A percentile compares a stretch with the other conserved stretches of the same genome.
phyloP scores from a whole-genome alignment of 805 yeast genomes.

The Schizosaccharomyces pombe region ASM294v3 CU329670.1:3373501-3374000 shows the following conservation, averaged over 20 bases:
- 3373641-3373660: slow-evolving; percentile 38
- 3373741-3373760: slow-evolving; percentile 12
- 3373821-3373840: slow-evolving; percentile 32
- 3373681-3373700: slow-evolving; percentile 19
- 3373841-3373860: slow-evolving; percentile 22
- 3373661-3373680: background rate
- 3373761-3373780: slow-evolving; percentile 13
- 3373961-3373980: slow-evolving; percentile 9
- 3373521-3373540: slow-evolving; percentile 51
- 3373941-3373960: slow-evolving; percentile 24
- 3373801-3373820: slow-evolving; percentile 30
- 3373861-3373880: slow-evolving; percentile 14
- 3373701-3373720: slow-evolving; percentile 23
- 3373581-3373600: slow-evolving; percentile 52
- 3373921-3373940: slow-evolving; percentile 33
- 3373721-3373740: slow-evolving; percentile 18
- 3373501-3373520: slow-evolving; percentile 49
- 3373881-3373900: slow-evolving; percentile 26
- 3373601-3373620: slow-evolving; percentile 58
- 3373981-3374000: background rate
- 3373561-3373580: slow-evolving; percentile 24
- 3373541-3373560: slow-evolving; percentile 41
- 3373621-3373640: slow-evolving; percentile 50
- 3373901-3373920: slow-evolving; percentile 25
- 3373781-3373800: slow-evolving; percentile 43